Conservation (phyloP, 768 basidiomycete species). For the Naganishia antarctica region DNA sequence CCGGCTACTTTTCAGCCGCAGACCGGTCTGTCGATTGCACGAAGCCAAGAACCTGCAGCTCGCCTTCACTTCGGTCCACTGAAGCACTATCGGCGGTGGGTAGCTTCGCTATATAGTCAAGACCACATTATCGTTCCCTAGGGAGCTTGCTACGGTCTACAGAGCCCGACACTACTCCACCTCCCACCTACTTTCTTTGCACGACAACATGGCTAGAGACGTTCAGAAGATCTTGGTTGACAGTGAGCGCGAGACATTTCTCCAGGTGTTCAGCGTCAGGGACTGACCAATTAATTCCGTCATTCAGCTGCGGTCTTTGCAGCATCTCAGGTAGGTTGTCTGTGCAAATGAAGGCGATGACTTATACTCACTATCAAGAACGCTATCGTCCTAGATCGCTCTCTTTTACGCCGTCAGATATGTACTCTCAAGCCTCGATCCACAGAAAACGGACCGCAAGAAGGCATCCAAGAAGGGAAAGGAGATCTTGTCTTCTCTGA, state of each 20-base stretch:
- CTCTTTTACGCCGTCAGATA: constrained; percentile 50
- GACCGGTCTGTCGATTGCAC: no score
- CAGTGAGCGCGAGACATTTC: constrained; percentile 32
- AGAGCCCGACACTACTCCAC: no score
- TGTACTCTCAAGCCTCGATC: constrained; percentile 47
- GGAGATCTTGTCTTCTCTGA: constrained; percentile 40
- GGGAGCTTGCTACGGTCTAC: neutral
- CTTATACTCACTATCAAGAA: no score
- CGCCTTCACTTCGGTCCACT: no score
- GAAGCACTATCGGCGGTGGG: no score
- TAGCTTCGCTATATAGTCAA: no score
- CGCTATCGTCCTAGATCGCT: constrained; percentile 37
- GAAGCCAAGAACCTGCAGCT: no score
- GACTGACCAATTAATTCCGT: neutral
- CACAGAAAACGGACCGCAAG: constrained; percentile 42
- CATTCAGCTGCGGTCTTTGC: constrained; percentile 50
- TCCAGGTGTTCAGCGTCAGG: neutral
- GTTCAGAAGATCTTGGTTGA: constrained; percentile 44
- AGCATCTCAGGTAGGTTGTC: constrained; percentile 38
- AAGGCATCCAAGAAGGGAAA: constrained; percentile 49
- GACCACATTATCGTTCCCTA: no score
- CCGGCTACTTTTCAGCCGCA: no score
- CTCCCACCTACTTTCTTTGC: no score
- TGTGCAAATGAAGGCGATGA: no score
- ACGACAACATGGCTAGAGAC: constrained; percentile 41